Percentiles rank a stretch among this genome's conserved stretches.
Conservation (phyloP, 169 alveolate species). For the Cryptosporidium sp. region DNA sequence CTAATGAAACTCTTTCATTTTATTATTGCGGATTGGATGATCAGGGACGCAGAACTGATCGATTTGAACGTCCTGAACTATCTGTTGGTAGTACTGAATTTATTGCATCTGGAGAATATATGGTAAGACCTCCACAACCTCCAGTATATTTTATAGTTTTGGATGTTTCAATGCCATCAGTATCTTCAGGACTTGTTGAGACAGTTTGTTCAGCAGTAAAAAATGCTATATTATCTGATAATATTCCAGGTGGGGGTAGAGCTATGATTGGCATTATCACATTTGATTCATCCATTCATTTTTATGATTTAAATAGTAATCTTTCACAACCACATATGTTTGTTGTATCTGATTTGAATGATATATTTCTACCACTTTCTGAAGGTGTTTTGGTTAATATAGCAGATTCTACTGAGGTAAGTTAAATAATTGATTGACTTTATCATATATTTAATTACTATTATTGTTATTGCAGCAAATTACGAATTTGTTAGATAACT, state of each 20-base stretch:
- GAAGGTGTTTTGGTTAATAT: slow-evolving; percentile 90
- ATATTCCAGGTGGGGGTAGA: slow-evolving; percentile 88
- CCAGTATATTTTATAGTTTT: slow-evolving; percentile 91
- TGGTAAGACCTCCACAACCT: slow-evolving; percentile 97
- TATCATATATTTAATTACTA: neutral
- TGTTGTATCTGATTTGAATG: slow-evolving; percentile 92
- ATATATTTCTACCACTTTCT: slow-evolving; percentile 94
- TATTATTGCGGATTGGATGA: slow-evolving; percentile 77
- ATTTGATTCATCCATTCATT: slow-evolving; percentile 94
- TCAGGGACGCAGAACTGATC: slow-evolving; percentile 88
- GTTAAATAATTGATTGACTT: neutral
- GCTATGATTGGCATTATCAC: slow-evolving; percentile 94
- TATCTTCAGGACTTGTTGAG: slow-evolving; percentile 91
- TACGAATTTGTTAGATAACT: slow-evolving; percentile 83
- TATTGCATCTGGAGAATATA: slow-evolving; percentile 95
- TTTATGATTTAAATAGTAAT: slow-evolving; percentile 88
- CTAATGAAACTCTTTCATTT: slow-evolving; percentile 91
- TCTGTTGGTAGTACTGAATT: slow-evolving; percentile 94
- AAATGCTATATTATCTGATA: slow-evolving; percentile 83
- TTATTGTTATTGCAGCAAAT: slow-evolving; percentile 40
- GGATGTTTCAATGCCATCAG: slow-evolving; percentile 92
- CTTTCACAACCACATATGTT: slow-evolving; percentile 91
- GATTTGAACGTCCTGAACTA: slow-evolving; percentile 91
- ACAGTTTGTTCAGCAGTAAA: slow-evolving; percentile 89
- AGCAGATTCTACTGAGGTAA: slow-evolving; percentile 85